These are phyloP conservation scores for Leishmania lainsoni DNA, from an alignment of 208 protist species.

Conservation along the genomic window DNA sequence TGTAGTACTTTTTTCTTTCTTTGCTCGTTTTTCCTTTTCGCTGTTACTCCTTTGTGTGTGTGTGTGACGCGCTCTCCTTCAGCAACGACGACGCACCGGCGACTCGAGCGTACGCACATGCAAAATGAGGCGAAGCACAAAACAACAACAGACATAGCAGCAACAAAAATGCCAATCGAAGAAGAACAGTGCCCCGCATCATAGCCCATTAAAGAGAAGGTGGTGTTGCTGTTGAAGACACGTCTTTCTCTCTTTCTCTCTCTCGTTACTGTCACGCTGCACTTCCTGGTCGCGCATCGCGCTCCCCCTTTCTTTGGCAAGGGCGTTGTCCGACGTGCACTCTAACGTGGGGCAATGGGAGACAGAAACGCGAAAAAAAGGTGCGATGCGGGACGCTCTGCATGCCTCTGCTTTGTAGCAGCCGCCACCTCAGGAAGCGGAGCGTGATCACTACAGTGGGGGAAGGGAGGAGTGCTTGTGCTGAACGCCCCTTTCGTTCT, in stretches of 20 bases:
- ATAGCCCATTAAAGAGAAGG: not conserved
- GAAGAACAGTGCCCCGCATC: conserved; percentile 10
- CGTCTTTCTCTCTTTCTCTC: not conserved
- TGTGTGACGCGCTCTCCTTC: not conserved
- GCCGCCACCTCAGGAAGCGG: not conserved
- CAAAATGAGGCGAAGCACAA: not conserved
- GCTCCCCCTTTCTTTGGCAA: not conserved
- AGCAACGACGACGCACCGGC: not conserved
- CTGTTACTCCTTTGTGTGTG: not conserved
- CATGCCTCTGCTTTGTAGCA: not conserved
- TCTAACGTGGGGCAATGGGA: not conserved
- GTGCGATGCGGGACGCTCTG: not conserved
- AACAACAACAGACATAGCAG: not conserved
- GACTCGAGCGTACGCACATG: not conserved
- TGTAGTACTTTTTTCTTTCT: not conserved
- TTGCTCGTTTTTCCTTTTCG: not conserved
- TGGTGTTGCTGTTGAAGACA: not conserved
- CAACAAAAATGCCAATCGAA: conserved; percentile 15
- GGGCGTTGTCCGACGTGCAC: not conserved
- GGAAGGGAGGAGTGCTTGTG: not conserved
- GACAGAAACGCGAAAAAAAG: not conserved
- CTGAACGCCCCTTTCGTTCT: not conserved
- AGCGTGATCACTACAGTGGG: not conserved
- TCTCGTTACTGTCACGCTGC: not conserved
- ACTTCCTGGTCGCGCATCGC: not conserved